These are phyloP conservation scores for Lepidium aucheri DNA, from an alignment of 345 rosid species.

Conservation along the genomic window DNA sequence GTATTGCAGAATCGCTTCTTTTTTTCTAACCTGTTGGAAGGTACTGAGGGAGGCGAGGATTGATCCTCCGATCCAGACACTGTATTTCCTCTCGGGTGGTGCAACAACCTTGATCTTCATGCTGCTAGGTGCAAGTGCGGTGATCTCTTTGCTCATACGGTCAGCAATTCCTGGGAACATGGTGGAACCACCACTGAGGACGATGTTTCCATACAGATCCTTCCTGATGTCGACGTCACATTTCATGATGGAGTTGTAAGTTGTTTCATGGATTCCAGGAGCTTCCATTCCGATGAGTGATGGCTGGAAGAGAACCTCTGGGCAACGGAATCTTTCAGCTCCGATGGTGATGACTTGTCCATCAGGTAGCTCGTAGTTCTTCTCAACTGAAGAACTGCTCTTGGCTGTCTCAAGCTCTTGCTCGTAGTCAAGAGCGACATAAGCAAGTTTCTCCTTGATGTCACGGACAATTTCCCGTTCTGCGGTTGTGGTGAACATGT, in stretches of 20 bases:
- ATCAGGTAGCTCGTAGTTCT: slow-evolving; percentile 44
- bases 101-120: slow-evolving; percentile 45
- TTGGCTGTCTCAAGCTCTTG: slow-evolving; percentile 35
- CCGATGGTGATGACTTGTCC: slow-evolving; percentile 46
- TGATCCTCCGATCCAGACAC: slow-evolving; percentile 55
- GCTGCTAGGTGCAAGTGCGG: slow-evolving; percentile 37
- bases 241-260: slow-evolving; percentile 35
- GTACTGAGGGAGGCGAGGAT: slow-evolving; percentile 49
- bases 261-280: slow-evolving; percentile 39
- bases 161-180: slow-evolving; percentile 43
- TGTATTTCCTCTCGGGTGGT: slow-evolving; percentile 45
- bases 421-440: slow-evolving; percentile 37
- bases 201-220: slow-evolving; percentile 43
- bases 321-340: slow-evolving; percentile 39
- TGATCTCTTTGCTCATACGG: slow-evolving; percentile 40
- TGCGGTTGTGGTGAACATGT: slow-evolving; percentile 42
- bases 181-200: slow-evolving; percentile 47
- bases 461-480: slow-evolving; percentile 43
- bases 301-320: slow-evolving; percentile 46
- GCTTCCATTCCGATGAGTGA: slow-evolving; percentile 39
- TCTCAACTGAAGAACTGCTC: slow-evolving; percentile 34
- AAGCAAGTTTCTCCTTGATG: slow-evolving; percentile 42
- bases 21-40: slow-evolving; percentile 33
- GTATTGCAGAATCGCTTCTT: not conserved
- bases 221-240: slow-evolving; percentile 40